Conservation (phyloP, 2,329 filamentous ascomycete species). For the Xylariaceae sp. region DNA sequence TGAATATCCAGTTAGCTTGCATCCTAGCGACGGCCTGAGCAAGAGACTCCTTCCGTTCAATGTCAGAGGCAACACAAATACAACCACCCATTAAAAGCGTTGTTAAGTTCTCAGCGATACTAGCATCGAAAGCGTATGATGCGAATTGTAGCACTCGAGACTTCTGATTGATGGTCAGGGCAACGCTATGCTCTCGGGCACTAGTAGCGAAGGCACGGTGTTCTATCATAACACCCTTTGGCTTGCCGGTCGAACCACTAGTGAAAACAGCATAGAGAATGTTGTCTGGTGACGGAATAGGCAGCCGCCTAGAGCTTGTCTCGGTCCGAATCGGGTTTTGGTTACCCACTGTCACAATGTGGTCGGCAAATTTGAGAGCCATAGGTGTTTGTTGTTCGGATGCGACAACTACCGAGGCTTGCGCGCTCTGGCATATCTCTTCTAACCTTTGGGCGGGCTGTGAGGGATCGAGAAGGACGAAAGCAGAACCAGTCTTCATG, state of each 20-base stretch:
- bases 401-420: not conserved
- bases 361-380: not conserved
- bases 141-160: slow-evolving; percentile 34
- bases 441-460: slow-evolving; percentile 22
- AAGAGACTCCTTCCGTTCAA: slow-evolving; percentile 25
- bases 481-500: slow-evolving; percentile 37
- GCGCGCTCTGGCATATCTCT: not conserved
- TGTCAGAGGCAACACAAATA: slow-evolving; percentile 31
- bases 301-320: slow-evolving; percentile 48
- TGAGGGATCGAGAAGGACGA: slow-evolving; percentile 33
- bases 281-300: not conserved
- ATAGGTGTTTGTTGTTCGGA: not conserved
- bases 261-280: slow-evolving; percentile 52
- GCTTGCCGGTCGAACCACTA: slow-evolving; percentile 64
- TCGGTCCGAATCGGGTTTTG: not conserved
- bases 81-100: slow-evolving; percentile 33
- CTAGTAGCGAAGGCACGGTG: slow-evolving; percentile 63
- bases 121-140: slow-evolving; percentile 31
- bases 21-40: slow-evolving; percentile 24
- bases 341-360: slow-evolving; percentile 3
- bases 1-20: slow-evolving; percentile 25
- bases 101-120: slow-evolving; percentile 29
- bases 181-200: slow-evolving; percentile 50
- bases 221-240: slow-evolving; percentile 63
- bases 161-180: not conserved